These are phyloP conservation scores for Hansenula sp. DNA, from an alignment of 1,139 yeast species.

Conservation along the genomic window DNA sequence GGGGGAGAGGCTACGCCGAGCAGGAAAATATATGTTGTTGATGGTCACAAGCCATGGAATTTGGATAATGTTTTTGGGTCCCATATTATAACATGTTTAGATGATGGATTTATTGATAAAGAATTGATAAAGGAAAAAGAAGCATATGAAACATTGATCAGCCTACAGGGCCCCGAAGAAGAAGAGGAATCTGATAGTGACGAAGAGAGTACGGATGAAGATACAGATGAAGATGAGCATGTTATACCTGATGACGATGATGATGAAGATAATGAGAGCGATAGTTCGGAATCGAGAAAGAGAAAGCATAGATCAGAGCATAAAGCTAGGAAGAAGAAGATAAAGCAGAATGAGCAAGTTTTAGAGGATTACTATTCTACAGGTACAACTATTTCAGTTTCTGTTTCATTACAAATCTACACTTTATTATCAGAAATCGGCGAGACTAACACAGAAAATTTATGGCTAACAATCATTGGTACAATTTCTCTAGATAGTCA, in stretches of 20 bases:
- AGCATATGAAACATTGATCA: slow-evolving; percentile 50
- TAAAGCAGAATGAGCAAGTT: slow-evolving; percentile 45
- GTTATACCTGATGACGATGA: slow-evolving; percentile 24
- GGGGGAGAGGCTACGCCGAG: slow-evolving; percentile 27
- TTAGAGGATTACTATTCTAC: slow-evolving; percentile 72
- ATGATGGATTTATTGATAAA: slow-evolving; percentile 73
- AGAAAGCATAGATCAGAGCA: slow-evolving; percentile 31
- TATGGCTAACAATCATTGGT: slow-evolving; percentile 91
- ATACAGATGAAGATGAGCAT: slow-evolving; percentile 25
- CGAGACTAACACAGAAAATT: slow-evolving; percentile 61
- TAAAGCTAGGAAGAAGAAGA: slow-evolving; percentile 30
- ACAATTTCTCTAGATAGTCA: slow-evolving; percentile 75
- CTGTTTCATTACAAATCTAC: slow-evolving; percentile 76
- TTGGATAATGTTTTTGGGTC: slow-evolving; percentile 89
- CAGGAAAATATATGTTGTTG: slow-evolving; percentile 71
- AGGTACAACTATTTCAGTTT: slow-evolving; percentile 75
- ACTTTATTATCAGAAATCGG: slow-evolving; percentile 77
- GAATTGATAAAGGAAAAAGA: slow-evolving; percentile 46
- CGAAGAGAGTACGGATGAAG: slow-evolving; percentile 27
- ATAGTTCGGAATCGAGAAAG: slow-evolving; percentile 27
- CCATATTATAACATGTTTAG: slow-evolving; percentile 74
- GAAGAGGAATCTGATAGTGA: slow-evolving; percentile 27
- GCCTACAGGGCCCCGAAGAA: slow-evolving; percentile 25
- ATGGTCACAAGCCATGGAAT: slow-evolving; percentile 96
- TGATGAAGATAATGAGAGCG: slow-evolving; percentile 31